These are phyloP conservation scores for Tricholoma sp. DNA, from an alignment of 768 basidiomycete species.

Conservation along the genomic window DNA sequence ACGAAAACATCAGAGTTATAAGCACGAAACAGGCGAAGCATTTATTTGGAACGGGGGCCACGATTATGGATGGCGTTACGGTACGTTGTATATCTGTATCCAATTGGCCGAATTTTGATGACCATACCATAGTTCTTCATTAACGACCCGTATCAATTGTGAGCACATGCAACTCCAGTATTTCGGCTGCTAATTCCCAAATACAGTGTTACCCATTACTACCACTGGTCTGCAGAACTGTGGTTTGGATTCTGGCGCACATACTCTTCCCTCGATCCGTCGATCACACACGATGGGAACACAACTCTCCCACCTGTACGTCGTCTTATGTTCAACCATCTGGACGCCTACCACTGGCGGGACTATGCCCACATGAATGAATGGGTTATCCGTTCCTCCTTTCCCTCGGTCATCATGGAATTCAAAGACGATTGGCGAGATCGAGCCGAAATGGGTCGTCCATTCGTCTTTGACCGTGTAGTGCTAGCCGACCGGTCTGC, in stretches of 20 bases:
- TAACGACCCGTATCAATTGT: slow-evolving; percentile 88
- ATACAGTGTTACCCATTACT: slow-evolving; percentile 81
- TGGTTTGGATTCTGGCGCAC: slow-evolving; percentile 92
- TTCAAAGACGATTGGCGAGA: slow-evolving; percentile 83
- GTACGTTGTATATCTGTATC: slow-evolving; percentile 29
- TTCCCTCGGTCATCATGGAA: slow-evolving; percentile 78
- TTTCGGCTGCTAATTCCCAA: neutral
- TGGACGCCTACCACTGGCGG: slow-evolving; percentile 77
- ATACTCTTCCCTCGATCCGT: slow-evolving; percentile 75
- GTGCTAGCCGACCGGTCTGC: slow-evolving; percentile 84
- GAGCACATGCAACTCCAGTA: slow-evolving; percentile 20
- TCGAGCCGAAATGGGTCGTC: slow-evolving; percentile 59
- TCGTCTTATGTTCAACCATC: slow-evolving; percentile 70
- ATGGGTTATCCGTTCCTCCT: slow-evolving; percentile 72
- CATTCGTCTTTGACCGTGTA: slow-evolving; percentile 83
- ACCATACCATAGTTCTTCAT: slow-evolving; percentile 55
- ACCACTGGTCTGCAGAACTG: slow-evolving; percentile 90
- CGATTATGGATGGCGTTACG: slow-evolving; percentile 71
- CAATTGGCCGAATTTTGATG: neutral
- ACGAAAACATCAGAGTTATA: slow-evolving; percentile 76
- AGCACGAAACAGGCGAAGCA: slow-evolving; percentile 56
- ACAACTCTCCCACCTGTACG: slow-evolving; percentile 70
- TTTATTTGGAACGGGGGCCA: slow-evolving; percentile 70
- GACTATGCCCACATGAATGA: slow-evolving; percentile 93
- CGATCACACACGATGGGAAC: slow-evolving; percentile 58